Conservation (phyloP, 2,329 filamentous ascomycete genomes). For the Colletotrichum sp. region DNA sequence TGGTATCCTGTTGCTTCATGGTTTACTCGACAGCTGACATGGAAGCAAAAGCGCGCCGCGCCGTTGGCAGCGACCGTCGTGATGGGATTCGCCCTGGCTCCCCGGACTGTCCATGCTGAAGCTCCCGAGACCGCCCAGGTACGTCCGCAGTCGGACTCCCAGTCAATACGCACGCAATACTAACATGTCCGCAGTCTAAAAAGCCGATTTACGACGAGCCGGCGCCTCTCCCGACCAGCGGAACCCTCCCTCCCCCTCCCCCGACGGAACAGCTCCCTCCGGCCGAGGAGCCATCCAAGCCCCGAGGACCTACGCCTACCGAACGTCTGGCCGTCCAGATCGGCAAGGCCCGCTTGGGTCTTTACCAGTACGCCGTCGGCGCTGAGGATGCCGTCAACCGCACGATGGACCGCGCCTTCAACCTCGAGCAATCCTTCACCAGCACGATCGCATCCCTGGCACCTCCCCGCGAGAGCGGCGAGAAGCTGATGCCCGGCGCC, state of each 20-base stretch:
- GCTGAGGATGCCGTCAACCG: conserved; percentile 86
- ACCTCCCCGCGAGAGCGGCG: conserved; percentile 82
- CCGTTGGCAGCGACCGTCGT: conserved; percentile 59
- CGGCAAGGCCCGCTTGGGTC: conserved; percentile 77
- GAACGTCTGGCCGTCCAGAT: conserved; percentile 88
- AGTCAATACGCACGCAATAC: background rate
- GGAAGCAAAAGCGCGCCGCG: conserved; percentile 52
- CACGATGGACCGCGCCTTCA: conserved; percentile 79
- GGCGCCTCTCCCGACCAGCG: conserved; percentile 48
- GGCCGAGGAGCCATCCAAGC: conserved; percentile 30
- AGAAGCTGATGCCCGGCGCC: conserved; percentile 86
- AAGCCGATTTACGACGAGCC: conserved; percentile 85
- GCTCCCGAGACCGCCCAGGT: conserved; percentile 36
- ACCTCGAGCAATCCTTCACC: conserved; percentile 89
- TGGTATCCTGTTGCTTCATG: background rate
- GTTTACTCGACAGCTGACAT: background rate
- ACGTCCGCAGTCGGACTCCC: background rate
- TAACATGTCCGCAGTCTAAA: conserved; percentile 43
- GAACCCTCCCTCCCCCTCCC: conserved; percentile 32
- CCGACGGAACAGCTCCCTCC: conserved; percentile 35
- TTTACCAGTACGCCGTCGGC: conserved; percentile 76
- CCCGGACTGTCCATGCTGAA: conserved; percentile 57
- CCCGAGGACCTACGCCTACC: conserved; percentile 75
- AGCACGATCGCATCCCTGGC: conserved; percentile 87
- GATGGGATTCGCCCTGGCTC: conserved; percentile 53